Evolutionary conservation across 2,329 filamentous ascomycete species (phyloP), one percentile per base, ranked within the genome.

Genomic region (Ceratocystis eucalypticola): DNA sequence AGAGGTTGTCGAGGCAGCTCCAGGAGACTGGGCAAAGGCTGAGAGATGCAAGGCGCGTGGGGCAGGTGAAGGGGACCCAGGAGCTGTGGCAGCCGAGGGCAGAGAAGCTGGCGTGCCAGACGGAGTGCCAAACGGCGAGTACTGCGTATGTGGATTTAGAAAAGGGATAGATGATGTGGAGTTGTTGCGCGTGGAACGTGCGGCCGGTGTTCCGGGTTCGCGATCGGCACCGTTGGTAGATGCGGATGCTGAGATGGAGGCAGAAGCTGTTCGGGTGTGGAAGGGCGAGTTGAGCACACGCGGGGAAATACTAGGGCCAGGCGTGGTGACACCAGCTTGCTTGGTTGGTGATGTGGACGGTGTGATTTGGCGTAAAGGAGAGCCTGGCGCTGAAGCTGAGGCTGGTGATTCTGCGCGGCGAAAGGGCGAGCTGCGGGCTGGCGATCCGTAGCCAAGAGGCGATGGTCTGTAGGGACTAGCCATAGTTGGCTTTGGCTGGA

Each of bases 391-490:
- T 50, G 48, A 48, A 2, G 88, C 86, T 8, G 88, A 89, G 28
- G 82, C 80, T 22, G 84, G 82, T 22, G 84, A 84, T 70, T 84
- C 83, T 65, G 83, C 79, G 70, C 84, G 77, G 67, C 84, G 81
- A 73, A 87, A 87, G 12, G 84, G 84, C 63, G 84, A 87, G 72
- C 77, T 82, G 73, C 88, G 84, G n/a, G 64, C 30, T 70, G 84
- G 82, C 61, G 88, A 87, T 70, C 85, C 85, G 76, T 88, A 89
- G 68, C 86, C 86, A 68, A 89, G 77, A 65, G 86, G 86, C 28
- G 87, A 89, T 15, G 86, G 86, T 74, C 88, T 89, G 75, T 87
- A 89, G 12, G 65, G 61, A 45, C 67, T 65, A 17, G 66, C 61
- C 66, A 68, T 68, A 15, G 28, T 45, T 41, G 53, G 10, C 8